phyloP scores from a whole-genome alignment of 768 basidiomycete genomes.

The Tulasnella calospora region DNA sequence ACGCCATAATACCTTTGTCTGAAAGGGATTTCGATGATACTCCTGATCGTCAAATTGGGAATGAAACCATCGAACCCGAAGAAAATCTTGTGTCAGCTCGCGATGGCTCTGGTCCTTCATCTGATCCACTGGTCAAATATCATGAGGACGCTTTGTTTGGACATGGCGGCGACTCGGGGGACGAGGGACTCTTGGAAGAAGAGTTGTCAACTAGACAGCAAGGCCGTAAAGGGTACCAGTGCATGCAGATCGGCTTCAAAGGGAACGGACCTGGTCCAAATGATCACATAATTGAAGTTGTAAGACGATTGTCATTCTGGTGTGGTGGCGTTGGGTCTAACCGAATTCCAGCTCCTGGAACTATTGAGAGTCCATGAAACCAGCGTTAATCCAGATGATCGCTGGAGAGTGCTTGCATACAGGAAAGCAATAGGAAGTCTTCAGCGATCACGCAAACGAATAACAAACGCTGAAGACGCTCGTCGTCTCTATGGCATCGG shows the following conservation, averaged over 20 bases:
- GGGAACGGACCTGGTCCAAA: constrained; percentile 43
- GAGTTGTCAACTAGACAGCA: neutral
- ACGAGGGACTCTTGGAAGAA: neutral
- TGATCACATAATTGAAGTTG: constrained; percentile 72
- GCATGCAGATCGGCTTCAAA: constrained; percentile 7
- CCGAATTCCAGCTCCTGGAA: constrained; percentile 52
- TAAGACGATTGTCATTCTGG: constrained; percentile 30
- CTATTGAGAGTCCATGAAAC: constrained; percentile 60
- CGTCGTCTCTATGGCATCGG: constrained; percentile 57
- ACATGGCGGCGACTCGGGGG: neutral
- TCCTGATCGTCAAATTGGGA: neutral
- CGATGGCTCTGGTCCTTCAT: neutral
- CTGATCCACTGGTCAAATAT: constrained; percentile 8
- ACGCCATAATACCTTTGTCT: too few relatives aligned
- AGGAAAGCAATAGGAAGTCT: constrained; percentile 62
- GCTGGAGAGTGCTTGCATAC: constrained; percentile 63
- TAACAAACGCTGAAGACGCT: constrained; percentile 57
- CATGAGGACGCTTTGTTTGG: constrained; percentile 19
- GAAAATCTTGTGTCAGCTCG: neutral
- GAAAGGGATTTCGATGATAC: constrained; percentile 19
- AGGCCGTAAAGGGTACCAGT: constrained; percentile 17
- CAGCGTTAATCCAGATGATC: constrained; percentile 55
- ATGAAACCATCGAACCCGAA: neutral
- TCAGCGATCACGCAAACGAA: constrained; percentile 52
- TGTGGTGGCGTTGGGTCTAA: neutral